Base-by-base conservation (phyloP, 306 rosid genomes). In the Cucurbita pepo region DNA sequence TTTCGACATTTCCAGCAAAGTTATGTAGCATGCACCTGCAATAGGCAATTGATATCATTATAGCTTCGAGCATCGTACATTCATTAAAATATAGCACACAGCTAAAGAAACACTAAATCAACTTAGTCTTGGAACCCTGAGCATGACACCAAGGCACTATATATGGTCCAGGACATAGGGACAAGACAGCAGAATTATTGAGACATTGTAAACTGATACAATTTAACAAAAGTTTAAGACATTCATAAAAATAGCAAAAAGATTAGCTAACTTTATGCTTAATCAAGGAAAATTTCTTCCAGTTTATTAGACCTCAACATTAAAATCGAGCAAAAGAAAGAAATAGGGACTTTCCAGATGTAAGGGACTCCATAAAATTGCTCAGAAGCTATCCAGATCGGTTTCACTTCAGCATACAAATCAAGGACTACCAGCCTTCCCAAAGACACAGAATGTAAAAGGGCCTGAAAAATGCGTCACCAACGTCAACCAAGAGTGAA, bases 1-100 rank as follows among this genome's bases (percentile, higher is more conserved):
- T 92, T 85, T 89, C 95, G 71, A 85, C 50, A 15, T 92, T 89
- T 82, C 95, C 97, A 37, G 97, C 96, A 78, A 92, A 89, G 75
- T 92, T 92, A 86, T 92, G 97, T 78, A 92, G 88, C 97, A 92
- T 92, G 76, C 97, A 89, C 97, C 95, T 92, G 96, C 54, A 74
- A 36, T 74, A 70, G 70, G 81, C 61, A 78, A 79, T n/a, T 56
- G 14, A 53, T 34, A 36, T 38, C 34, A 52, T 52, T 37, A n/a
- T 36, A 53, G 47, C 16, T 47, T 22, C 19, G 10, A 12, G 72
- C 21, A 12, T 67, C 21, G 47, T 30, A 22, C 10, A 47, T 22
- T 12, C n/a, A 15, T 47, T 67, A 56, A 69, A 48, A 69, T 69
- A 69, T 15, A 50, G 59, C 58, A 69, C 18, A 30, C 10, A n/a